Conservation (phyloP, 2,329 filamentous ascomycete species). For the Fusarium sp. region DNA sequence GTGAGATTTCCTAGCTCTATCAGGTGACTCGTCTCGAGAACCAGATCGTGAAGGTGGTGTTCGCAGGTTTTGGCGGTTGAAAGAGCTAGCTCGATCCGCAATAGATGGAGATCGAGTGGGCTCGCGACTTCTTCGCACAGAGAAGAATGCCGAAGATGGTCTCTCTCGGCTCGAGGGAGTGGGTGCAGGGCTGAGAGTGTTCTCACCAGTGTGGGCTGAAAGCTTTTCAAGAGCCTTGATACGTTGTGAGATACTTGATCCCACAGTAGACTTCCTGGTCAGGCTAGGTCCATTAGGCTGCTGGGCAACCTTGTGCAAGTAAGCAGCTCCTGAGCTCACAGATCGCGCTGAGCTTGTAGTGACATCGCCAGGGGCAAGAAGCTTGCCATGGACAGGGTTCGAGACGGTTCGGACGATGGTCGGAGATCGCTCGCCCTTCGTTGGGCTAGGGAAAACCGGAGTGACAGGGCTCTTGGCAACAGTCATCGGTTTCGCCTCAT, state of each 20-base stretch:
- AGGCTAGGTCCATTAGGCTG: constrained; percentile 63
- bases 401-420: constrained; percentile 60
- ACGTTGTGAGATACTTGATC: constrained; percentile 90
- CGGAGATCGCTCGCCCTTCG: constrained; percentile 44
- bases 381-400: constrained; percentile 57
- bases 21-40: constrained; percentile 59
- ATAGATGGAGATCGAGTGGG: constrained; percentile 60
- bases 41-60: constrained; percentile 54
- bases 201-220: constrained; percentile 56
- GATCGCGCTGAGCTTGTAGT: constrained; percentile 62
- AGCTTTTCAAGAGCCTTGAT: constrained; percentile 94
- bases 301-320: constrained; percentile 65
- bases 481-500: constrained; percentile 84
- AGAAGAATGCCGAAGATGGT: constrained; percentile 68
- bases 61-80: constrained; percentile 48
- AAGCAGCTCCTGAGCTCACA: constrained; percentile 68
- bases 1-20: constrained; percentile 50
- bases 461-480: constrained; percentile 87
- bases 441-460: constrained; percentile 64
- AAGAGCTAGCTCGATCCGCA: constrained; percentile 57
- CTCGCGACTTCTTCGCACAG: constrained; percentile 64
- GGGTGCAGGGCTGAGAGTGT: constrained; percentile 8
- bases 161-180: constrained; percentile 50
- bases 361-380: constrained; percentile 60
- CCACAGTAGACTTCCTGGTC: constrained; percentile 78